phyloP scores from a whole-genome alignment of 352 stramenopile genomes.

The Globisporangium iwayamae region DNA sequence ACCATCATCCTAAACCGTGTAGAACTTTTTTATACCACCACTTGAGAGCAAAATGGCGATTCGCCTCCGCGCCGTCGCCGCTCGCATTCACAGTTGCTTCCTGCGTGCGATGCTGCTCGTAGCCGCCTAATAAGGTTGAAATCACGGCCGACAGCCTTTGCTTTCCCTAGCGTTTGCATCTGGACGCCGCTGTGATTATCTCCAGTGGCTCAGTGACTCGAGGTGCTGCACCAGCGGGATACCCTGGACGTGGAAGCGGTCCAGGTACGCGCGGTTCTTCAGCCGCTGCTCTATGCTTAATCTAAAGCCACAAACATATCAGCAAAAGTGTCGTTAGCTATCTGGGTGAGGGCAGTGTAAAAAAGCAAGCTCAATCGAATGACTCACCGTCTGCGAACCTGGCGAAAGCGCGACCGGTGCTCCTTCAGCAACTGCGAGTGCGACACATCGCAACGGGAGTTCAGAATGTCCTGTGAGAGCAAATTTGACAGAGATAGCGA shows the following conservation, averaged over 20 bases:
- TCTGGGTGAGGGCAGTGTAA: too few species aligned
- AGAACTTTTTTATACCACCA: too few species aligned
- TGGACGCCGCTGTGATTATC: slow-evolving; percentile 18
- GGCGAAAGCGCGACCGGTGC: slow-evolving; percentile 57
- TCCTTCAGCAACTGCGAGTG: slow-evolving; percentile 64
- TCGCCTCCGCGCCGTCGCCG: too few species aligned
- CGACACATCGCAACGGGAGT: slow-evolving; percentile 55
- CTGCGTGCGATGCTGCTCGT: too few species aligned
- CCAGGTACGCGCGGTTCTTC: slow-evolving; percentile 51
- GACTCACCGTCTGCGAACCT: slow-evolving; percentile 43
- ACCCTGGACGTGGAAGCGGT: slow-evolving; percentile 57
- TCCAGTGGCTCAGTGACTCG: slow-evolving; percentile 34
- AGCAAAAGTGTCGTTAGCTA: background rate
- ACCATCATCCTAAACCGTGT: too few species aligned
- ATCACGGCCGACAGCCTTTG: too few species aligned
- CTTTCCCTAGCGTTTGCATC: background rate
- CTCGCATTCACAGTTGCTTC: too few species aligned
- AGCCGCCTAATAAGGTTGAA: too few species aligned
- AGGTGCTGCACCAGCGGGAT: slow-evolving; percentile 66
- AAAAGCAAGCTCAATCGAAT: background rate
- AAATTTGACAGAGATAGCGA: background rate
- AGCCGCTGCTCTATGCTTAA: slow-evolving; percentile 47
- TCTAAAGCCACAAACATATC: slow-evolving; percentile 24
- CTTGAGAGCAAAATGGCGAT: too few species aligned
- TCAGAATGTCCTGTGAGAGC: slow-evolving; percentile 49